Percentiles rank a stretch among this genome's conserved stretches.
Conservation (phyloP, 129 eudicot species). For the Cynara cardunculus region DNA sequence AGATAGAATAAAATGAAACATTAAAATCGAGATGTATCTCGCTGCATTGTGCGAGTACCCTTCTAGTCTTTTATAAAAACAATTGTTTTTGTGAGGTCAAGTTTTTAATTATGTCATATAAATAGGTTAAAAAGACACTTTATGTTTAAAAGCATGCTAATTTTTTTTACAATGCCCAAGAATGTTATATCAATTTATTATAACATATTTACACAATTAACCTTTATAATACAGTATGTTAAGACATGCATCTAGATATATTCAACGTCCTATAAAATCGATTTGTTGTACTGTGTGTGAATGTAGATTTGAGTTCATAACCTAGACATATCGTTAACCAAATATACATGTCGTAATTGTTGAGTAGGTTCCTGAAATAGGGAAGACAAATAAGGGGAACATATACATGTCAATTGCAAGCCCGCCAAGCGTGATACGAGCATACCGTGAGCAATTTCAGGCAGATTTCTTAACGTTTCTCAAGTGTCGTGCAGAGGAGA, state of each 20-base stretch:
- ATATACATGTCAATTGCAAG: constrained; percentile 26
- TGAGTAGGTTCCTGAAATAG: background rate
- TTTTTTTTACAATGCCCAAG: too few relatives aligned
- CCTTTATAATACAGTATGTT: background rate
- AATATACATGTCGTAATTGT: background rate
- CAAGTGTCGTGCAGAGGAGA: constrained; percentile 26
- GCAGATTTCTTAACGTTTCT: constrained; percentile 34
- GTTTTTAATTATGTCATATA: too few relatives aligned
- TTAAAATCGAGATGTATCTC: too few relatives aligned
- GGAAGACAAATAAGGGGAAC: constrained; percentile 20
- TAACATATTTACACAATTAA: too few relatives aligned
- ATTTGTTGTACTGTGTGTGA: too few relatives aligned
- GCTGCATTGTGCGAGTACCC: too few relatives aligned
- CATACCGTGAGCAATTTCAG: constrained; percentile 23
- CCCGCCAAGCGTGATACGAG: constrained; percentile 14
- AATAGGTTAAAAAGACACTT: background rate
- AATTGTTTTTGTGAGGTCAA: background rate
- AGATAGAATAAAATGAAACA: too few relatives aligned
- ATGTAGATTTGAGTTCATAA: background rate
- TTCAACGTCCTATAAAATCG: background rate
- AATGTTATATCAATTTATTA: too few relatives aligned
- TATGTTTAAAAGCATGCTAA: too few relatives aligned
- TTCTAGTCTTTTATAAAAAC: too few relatives aligned
- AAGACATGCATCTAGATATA: background rate
- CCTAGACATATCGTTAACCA: background rate